Base-by-base conservation (phyloP, 257 asterid genomes). In the Asclepias syriaca region DNA sequence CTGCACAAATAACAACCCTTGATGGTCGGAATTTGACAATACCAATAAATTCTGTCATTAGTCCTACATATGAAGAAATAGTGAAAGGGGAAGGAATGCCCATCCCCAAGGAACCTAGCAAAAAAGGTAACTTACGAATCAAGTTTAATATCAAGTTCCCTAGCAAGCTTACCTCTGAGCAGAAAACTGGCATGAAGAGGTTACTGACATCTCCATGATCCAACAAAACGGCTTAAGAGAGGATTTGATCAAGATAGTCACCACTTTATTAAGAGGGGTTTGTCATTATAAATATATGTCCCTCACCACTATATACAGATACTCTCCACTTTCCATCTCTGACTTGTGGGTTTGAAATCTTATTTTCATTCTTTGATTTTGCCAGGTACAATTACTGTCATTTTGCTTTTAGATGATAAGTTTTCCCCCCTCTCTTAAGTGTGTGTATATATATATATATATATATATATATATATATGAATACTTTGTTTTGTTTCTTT, bases 1-100 rank as follows among this genome's bases (percentile, higher is more conserved):
- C 92, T 13, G 88, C 89, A 3, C 93, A 86, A 71, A 78, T 90
- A 63, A 80, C 92, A 1, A 89, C 96, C 3, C 92, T 93, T 2
- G 96, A 93, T 78, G 96, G 96, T 2, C 81, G 97, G 68, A 82
- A 40, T 77, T 81, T 93, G 40, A 84, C 91, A 16, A 34, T 89
- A 54, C 90, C 96, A 27, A 72, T 90, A 40, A 86, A 84, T 77
- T 82, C 85, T 77, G 69, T 90, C 73, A 77, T 90, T 22, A 80
- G 86, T 67, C 98, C 96, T 45, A 77, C 82, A 53, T 84, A 93
- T 56, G 98, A 93, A 81, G 93, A 90, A 83, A 88, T 90, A 32
- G 79, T 90, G 10, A 88, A 82, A 79, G 96, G 93, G 3, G 98
- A 93, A 79, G 97, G 98, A 51, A 90, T 93, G 98, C 98, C 98